Base-by-base conservation (phyloP, 495 filamentous ascomycete species). In the Terfezia claveryi region DNA sequence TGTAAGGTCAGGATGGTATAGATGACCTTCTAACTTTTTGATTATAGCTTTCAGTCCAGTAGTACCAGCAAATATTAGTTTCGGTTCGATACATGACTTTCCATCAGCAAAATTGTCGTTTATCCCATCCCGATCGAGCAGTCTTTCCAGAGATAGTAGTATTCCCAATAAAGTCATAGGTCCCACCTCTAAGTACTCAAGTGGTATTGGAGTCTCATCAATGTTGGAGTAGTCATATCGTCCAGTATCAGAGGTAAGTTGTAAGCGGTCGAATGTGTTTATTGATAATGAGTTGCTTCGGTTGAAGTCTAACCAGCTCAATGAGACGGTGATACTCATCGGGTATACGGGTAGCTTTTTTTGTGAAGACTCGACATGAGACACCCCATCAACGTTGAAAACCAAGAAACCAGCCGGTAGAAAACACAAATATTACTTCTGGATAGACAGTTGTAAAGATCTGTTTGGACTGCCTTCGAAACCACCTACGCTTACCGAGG, bases 261-360 rank as follows among this genome's bases (percentile, higher is more conserved):
- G 55, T 27, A 17, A 36, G 7, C 36, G 14, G 54, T 49, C 37
- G 17, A 52, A 57, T 36, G 20, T 23, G 7, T 55, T 36, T 2
- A 17, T 11, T 11, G 9, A 14, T 54, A 54, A 17, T 11, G 46
- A 51, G 41, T 50, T 51, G 8, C n/a, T 11, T 36, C 14, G 2
- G 37, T 60, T 57, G 36, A 57, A 60, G 8, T 23, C 17, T 23
- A 58, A 27, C 38, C 50, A 58, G 23, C 41, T 60, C 20, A 57
- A 36, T 4, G 11, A 52, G 12, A 10, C 20, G 38, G 6, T 32
- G 23, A 27, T 60, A 54, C 3, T 60, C 50, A 6, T 53, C 23
- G 0, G 53, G 50, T 9, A 56, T 37, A 49, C 50, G 49, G 32
- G 54, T 53, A 20, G 56, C 50, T 50, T 58, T 58, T 11, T 55